Base-by-base conservation (phyloP, 306 rosid genomes). In the Parietaria judaica region DNA sequence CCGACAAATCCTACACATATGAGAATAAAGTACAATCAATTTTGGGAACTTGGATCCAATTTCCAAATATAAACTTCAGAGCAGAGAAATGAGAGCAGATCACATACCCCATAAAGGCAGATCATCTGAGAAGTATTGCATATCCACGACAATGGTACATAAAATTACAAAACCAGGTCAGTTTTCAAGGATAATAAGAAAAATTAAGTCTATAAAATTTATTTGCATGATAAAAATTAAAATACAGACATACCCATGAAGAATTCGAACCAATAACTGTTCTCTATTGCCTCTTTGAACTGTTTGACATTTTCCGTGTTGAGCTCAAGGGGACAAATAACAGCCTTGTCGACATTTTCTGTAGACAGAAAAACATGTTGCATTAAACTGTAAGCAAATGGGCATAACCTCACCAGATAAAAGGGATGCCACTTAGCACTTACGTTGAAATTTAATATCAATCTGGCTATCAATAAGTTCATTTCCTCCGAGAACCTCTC, bases 401-500 rank as follows among this genome's bases (percentile, higher is more conserved):
- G 11, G 14, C 47, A 61, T 47, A 78, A 59, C 54, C 68, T 56
- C 60, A 51, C 61, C 66, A 59, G 50, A 5, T 49, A 44, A 6
- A 62, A 47, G 55, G 56, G 72, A 65, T 59, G 55, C 54, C 11
- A 67, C 88, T 36, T 79, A 84, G 51, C 11, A 67, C 88, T 36
- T 79, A 84, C 99, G 81, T 69, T 59, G 72, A 72, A 72, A 88
- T 73, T 88, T 86, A 64, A 92, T 88, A 61, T 80, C 94, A 65
- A 88, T 70, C 76, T 74, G 84, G 71, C 99, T 92, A 56, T 92
- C 95, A 55, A 92, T 92, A 66, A 92, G 95, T 58, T 92, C 99
- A 64, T 92, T 92, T 75, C 99, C 99, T 59, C 99, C 97, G 8
- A 92, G 65, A 72, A 92, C 99, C 77, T 92, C 99, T 63, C 99